Evolutionary conservation across 768 basidiomycete genomes (phyloP).

Genomic region (Lactifluus subvellereus): DNA sequence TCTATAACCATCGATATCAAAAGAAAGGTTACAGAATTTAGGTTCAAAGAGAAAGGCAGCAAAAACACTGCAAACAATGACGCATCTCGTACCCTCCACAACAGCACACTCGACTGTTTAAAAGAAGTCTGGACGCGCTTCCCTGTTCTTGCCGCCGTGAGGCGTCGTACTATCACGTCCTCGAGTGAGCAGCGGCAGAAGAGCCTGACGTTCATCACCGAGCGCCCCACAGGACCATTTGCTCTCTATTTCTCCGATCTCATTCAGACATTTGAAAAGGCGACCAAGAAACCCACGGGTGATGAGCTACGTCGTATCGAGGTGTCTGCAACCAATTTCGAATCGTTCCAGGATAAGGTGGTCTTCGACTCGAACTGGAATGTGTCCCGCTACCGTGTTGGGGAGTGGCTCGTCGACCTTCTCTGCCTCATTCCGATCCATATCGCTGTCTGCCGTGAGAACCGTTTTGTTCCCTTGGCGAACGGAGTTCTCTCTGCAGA

Average conservation of each 20-base stretch:
- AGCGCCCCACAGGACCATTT: conserved; percentile 34
- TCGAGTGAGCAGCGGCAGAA: conserved; percentile 29
- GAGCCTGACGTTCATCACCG: conserved; percentile 41
- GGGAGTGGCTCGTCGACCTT: conserved; percentile 58
- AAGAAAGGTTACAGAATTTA: conserved; percentile 49
- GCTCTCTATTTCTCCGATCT: conserved; percentile 41
- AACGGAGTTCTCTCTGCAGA: conserved; percentile 38
- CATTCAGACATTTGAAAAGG: conserved; percentile 41
- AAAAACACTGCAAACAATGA: conserved; percentile 21
- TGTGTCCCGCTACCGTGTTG: conserved; percentile 39
- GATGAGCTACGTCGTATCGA: conserved; percentile 28
- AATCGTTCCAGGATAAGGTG: conserved; percentile 25
- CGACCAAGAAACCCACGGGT: conserved; percentile 50
- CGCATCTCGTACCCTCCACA: conserved; percentile 34
- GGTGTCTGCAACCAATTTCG: conserved; percentile 32
- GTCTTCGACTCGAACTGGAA: conserved; percentile 11
- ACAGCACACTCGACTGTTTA: conserved; percentile 25
- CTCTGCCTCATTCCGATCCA: conserved; percentile 51
- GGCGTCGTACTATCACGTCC: conserved; percentile 15
- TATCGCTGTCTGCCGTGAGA: conserved; percentile 42
- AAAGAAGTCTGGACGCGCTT: conserved; percentile 15
- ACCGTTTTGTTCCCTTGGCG: conserved; percentile 5
- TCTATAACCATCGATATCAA: conserved; percentile 50
- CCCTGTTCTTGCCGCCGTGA: conserved; percentile 15
- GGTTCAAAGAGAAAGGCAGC: conserved; percentile 42